These are phyloP conservation scores for Rickenella mellea DNA, from an alignment of 768 basidiomycete genomes.

Conservation along the genomic window DNA sequence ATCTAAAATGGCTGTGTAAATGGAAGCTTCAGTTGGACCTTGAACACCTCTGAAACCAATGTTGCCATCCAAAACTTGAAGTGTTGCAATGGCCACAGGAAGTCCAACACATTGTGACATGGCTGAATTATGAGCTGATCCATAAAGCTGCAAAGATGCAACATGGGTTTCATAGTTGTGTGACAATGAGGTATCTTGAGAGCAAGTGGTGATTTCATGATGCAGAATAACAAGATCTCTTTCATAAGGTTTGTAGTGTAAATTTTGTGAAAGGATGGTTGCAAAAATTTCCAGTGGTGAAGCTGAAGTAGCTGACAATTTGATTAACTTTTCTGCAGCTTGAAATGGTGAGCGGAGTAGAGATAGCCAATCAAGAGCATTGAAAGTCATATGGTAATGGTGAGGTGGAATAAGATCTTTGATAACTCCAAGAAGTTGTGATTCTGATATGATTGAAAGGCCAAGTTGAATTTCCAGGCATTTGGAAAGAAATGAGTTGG, in stretches of 20 bases:
- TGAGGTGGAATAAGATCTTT: constrained; percentile 10
- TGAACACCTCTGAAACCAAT: constrained; percentile 47
- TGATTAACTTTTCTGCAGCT: constrained; percentile 12
- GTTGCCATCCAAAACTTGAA: constrained; percentile 56
- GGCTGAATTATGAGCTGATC: constrained; percentile 50
- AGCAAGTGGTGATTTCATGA: constrained; percentile 63
- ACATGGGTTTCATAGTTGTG: constrained; percentile 45
- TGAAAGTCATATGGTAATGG: constrained; percentile 19
- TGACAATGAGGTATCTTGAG: constrained; percentile 7
- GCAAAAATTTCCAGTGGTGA: constrained; percentile 67
- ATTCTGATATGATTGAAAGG: neutral
- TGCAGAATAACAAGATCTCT: constrained; percentile 81
- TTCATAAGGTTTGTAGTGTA: constrained; percentile 61
- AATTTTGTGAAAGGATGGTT: constrained; percentile 55
- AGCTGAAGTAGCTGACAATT: constrained; percentile 11
- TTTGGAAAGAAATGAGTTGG: neutral
- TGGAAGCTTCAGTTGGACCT: constrained; percentile 50
- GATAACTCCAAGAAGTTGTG: constrained; percentile 21
- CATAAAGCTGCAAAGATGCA: constrained; percentile 59
- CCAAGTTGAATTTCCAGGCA: neutral
- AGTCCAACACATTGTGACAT: constrained; percentile 90
- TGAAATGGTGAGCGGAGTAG: too few relatives aligned
- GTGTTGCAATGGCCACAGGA: constrained; percentile 77
- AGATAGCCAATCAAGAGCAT: constrained; percentile 47
- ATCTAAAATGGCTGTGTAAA: constrained; percentile 56